Base-by-base conservation (phyloP, 192 early-diverging fungal genomes). In the Linderina pennispora region DNA sequence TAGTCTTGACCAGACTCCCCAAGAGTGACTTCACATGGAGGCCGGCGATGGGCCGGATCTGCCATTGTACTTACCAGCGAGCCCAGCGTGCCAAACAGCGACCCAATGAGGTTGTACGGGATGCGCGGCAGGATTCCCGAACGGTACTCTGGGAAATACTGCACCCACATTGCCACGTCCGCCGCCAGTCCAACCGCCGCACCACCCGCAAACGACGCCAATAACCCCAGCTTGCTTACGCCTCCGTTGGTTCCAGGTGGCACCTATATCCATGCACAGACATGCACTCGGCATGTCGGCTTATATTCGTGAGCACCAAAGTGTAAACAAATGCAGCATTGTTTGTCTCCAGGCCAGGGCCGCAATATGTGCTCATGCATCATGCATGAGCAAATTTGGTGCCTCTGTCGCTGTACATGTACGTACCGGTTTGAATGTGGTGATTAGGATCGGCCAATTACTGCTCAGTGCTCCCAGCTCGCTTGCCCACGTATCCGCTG, bases 171-270 rank as follows among this genome's bases (percentile, higher is more conserved):
- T 1, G 76, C 59, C 38, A 83, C 22, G 10, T 74, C 67, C 9
- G 79, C 83, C 0, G 74, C 53, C 10, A 85, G 26, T 8, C 90
- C 92, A 23, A 92, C 75, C 16, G 80, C 45, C 4, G 76, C 44
- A 20, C 90, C 92, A 17, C 92, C 90, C 7, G 64, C 76, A 36
- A 91, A 45, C 11, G 89, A 91, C 13, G 92, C 86, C 0, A 66
- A 57, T n/a, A 89, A 35, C 10, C 92, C 92, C 22, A 91, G 48
- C 14, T 66, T 59, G 13, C 80, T 82, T 8, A 95, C 62, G 2
- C 83, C 93, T 9, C 93, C 93, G 65, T 97, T 97, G 11, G 91
- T 94, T 2, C 94, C 94, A 20, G 86, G 83, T 9, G 94, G 94
- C 6, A 94, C n/a, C n/a, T n/a, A n/a, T n/a, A n/a, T n/a, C n/a